Evolutionary conservation across 805 yeast species (phyloP).

Genomic region (Zygosaccharomyces rouxii): DNA sequence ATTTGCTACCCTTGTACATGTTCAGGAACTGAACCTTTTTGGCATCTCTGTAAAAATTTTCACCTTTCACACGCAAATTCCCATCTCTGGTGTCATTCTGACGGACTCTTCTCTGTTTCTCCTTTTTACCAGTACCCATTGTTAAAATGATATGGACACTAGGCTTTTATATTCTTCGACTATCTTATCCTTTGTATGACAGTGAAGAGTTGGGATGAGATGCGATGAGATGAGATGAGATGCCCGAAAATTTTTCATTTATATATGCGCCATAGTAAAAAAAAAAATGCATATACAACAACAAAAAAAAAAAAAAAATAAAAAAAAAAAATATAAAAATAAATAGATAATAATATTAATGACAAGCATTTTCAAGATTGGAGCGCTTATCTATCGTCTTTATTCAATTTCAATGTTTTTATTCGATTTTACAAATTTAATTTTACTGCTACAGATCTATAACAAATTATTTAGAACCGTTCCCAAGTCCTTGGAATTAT

Average conservation of each 20-base stretch:
- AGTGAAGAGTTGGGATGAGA: constrained; percentile 15
- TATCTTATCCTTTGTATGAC: not conserved
- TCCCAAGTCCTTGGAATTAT: constrained; percentile 38
- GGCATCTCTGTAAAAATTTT: constrained; percentile 92
- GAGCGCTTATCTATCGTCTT: too few species aligned
- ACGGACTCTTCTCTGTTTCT: constrained; percentile 78
- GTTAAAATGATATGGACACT: not conserved
- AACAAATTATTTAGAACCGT: constrained; percentile 53
- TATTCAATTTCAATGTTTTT: not conserved
- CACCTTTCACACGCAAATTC: constrained; percentile 91
- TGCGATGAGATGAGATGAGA: constrained; percentile 25
- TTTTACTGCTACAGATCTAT: constrained; percentile 22
- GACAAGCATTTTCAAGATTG: constrained; percentile 1
- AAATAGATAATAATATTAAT: not conserved
- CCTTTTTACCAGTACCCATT: constrained; percentile 95
- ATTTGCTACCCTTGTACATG: constrained; percentile 91
- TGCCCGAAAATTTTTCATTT: constrained; percentile 16
- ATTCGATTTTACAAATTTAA: not conserved
- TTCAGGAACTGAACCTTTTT: constrained; percentile 82
- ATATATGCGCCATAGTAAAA: constrained; percentile 9
- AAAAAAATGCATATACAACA: constrained; percentile 3
- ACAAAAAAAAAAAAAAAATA: not conserved
- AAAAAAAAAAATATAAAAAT: not conserved
- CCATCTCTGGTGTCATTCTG: constrained; percentile 83
- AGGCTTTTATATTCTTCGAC: not conserved